Evolutionary conservation across 192 early-diverging fungal species (phyloP).

Genomic region (Coemansia sp.): DNA sequence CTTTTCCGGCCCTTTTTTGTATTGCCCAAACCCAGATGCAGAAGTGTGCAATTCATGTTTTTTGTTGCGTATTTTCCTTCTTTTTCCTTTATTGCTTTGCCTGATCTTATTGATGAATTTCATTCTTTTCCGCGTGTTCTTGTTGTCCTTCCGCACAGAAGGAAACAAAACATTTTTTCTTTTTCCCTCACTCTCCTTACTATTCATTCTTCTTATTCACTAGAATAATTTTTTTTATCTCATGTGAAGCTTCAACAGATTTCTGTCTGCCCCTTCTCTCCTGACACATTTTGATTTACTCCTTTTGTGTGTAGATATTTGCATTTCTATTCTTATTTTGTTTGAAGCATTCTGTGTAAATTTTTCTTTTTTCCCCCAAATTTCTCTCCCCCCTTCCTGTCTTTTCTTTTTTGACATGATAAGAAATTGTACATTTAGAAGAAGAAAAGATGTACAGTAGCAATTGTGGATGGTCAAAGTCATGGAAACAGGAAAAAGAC

Average conservation of each 20-base stretch:
- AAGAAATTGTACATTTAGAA: too few species aligned
- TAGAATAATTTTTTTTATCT: neutral
- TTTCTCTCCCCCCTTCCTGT: neutral
- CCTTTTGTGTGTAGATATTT: too few species aligned
- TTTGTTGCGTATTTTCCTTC: neutral
- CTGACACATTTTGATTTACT: neutral
- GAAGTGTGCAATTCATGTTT: conserved; percentile 2
- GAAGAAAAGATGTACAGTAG: neutral
- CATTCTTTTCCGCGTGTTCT: neutral
- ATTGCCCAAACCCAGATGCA: neutral
- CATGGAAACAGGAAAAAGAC: neutral
- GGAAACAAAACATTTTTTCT: neutral
- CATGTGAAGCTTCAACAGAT: neutral
- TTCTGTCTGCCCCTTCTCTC: neutral
- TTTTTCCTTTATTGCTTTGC: neutral
- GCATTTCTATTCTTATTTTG: too few species aligned
- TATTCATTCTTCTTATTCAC: too few species aligned
- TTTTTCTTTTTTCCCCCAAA: too few species aligned
- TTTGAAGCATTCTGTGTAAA: too few species aligned
- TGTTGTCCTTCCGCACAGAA: neutral
- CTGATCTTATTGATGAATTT: conserved; percentile 3
- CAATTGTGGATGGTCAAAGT: neutral
- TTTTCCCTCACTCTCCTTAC: neutral
- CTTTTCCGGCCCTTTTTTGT: neutral
- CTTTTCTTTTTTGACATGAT: neutral